Percentiles rank a stretch among this genome's conserved stretches.
Conservation (phyloP, 805 yeast genomes). For the Ogataea corticis region DNA sequence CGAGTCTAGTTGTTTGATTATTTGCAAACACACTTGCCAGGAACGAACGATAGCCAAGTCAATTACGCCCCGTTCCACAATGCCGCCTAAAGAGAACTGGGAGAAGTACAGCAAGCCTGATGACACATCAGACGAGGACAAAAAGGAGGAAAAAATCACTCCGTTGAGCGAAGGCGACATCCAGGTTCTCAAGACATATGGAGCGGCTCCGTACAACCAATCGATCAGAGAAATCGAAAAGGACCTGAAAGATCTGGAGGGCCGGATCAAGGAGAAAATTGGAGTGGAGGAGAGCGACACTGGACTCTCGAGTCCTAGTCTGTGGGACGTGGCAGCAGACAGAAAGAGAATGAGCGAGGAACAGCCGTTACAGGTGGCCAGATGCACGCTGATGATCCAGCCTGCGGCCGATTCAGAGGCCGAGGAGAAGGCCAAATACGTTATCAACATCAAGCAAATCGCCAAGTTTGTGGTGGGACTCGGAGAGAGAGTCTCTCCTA, state of each 20-base stretch:
- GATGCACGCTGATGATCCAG: slow-evolving; percentile 96
- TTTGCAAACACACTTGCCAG: not conserved
- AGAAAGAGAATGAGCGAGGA: slow-evolving; percentile 90
- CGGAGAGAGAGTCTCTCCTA: slow-evolving; percentile 96
- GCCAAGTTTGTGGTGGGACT: slow-evolving; percentile 97
- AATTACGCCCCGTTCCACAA: slow-evolving; percentile 27
- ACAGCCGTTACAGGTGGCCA: slow-evolving; percentile 96
- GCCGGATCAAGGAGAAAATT: slow-evolving; percentile 87
- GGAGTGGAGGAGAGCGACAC: slow-evolving; percentile 96
- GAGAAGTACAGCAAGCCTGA: slow-evolving; percentile 92
- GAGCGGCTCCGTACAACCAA: slow-evolving; percentile 93
- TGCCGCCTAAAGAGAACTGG: slow-evolving; percentile 99
- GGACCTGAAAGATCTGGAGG: slow-evolving; percentile 82
- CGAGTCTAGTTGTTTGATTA: not conserved
- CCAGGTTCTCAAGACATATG: slow-evolving; percentile 94
- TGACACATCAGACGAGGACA: slow-evolving; percentile 56
- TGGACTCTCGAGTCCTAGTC: slow-evolving; percentile 93
- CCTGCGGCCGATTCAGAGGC: slow-evolving; percentile 41
- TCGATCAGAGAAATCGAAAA: slow-evolving; percentile 79
- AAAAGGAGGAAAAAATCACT: slow-evolving; percentile 67
- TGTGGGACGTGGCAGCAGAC: slow-evolving; percentile 98
- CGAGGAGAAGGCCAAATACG: slow-evolving; percentile 88
- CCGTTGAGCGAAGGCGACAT: slow-evolving; percentile 97
- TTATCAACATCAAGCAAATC: slow-evolving; percentile 94
- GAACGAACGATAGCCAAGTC: too few relatives aligned